Conservation (phyloP, 192 early-diverging fungal species). For the Linnemannia exigua region DNA sequence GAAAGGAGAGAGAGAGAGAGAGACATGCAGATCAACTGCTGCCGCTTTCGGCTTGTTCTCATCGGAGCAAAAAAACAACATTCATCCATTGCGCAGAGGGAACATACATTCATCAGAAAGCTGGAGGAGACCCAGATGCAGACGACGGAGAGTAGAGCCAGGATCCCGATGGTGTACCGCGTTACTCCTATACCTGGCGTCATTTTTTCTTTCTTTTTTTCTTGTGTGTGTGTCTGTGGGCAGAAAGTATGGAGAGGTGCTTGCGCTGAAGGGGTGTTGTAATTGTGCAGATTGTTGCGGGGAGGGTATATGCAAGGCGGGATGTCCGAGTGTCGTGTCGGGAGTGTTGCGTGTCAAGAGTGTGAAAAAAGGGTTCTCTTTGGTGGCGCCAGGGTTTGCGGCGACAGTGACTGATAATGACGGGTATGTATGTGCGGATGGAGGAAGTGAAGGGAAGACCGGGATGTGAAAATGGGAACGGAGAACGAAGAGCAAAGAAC, state of each 20-base stretch:
- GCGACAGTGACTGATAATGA: not conserved
- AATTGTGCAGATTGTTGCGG: not conserved
- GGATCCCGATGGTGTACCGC: slow-evolving; percentile 69
- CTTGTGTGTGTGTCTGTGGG: not conserved
- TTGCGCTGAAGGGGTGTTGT: too few relatives aligned
- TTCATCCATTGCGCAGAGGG: not conserved
- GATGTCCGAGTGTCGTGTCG: not conserved
- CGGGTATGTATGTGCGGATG: not conserved
- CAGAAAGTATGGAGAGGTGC: too few relatives aligned
- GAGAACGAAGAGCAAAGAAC: not conserved
- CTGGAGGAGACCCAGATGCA: slow-evolving; percentile 83
- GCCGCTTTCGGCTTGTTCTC: not conserved
- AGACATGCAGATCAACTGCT: slow-evolving; percentile 9
- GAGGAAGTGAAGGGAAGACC: not conserved
- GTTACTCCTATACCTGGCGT: slow-evolving; percentile 15
- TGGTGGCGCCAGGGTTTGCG: not conserved
- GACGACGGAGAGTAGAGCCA: slow-evolving; percentile 74
- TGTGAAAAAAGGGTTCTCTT: not conserved
- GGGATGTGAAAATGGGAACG: slow-evolving; percentile 9
- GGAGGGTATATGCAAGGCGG: not conserved
- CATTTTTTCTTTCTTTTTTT: too few relatives aligned
- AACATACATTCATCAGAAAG: slow-evolving; percentile 75
- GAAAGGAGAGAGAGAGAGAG: not conserved
- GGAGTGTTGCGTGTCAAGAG: not conserved
- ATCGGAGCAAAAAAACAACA: not conserved